phyloP scores from a whole-genome alignment of 805 yeast species.

The Nakazawaea pomicola region DNA sequence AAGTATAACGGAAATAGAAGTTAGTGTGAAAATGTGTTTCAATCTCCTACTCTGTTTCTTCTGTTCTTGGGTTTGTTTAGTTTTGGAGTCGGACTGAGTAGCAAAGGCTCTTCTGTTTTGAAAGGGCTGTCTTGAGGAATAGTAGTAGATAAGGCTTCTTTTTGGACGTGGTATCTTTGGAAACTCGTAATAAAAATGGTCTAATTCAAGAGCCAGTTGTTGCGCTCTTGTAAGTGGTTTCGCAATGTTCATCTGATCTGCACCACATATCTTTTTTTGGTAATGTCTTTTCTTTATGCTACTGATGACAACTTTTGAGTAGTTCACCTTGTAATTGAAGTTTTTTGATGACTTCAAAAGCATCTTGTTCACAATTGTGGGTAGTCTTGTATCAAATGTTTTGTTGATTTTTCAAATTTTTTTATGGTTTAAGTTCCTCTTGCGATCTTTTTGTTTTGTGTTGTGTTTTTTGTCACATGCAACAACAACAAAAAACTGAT shows the following conservation, averaged over 20 bases:
- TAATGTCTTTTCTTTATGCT: slow-evolving; percentile 11
- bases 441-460: too few species aligned
- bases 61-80: slow-evolving; percentile 9
- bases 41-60: slow-evolving; percentile 30
- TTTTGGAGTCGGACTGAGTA: slow-evolving; percentile 19
- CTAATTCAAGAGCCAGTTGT: slow-evolving; percentile 9
- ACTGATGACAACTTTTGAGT: slow-evolving; percentile 4
- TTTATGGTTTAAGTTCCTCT: neutral
- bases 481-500: too few species aligned
- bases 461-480: too few species aligned
- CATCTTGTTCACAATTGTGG: slow-evolving; percentile 1
- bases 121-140: slow-evolving; percentile 22
- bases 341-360: slow-evolving; percentile 3
- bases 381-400: neutral
- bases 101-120: slow-evolving; percentile 22
- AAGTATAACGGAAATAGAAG: slow-evolving; percentile 46
- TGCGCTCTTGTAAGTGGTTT: slow-evolving; percentile 13
- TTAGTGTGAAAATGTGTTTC: slow-evolving; percentile 49
- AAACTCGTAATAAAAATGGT: slow-evolving; percentile 32
- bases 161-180: slow-evolving; percentile 56
- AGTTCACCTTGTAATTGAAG: neutral
- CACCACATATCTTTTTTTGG: slow-evolving; percentile 11
- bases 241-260: slow-evolving; percentile 12
- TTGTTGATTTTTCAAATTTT: neutral
- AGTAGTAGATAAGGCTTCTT: slow-evolving; percentile 46